Percentiles rank a stretch among this genome's conserved stretches.
Conservation (phyloP, 768 basidiomycete genomes). For the Suillus plorans region DNA sequence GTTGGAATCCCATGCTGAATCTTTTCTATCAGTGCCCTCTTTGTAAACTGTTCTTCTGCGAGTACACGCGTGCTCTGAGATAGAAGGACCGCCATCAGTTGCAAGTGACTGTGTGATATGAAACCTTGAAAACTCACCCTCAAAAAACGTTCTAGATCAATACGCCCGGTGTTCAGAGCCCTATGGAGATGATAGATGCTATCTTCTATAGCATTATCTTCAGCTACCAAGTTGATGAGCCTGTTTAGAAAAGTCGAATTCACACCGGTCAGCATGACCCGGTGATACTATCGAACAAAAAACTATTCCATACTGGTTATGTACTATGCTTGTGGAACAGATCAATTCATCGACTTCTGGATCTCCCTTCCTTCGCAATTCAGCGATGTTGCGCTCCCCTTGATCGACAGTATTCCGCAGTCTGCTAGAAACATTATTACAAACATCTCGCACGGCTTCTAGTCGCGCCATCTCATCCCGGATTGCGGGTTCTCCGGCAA, state of each 20-base stretch:
- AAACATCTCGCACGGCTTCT: conserved; percentile 91
- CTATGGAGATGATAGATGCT: conserved; percentile 96
- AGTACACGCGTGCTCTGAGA: conserved; percentile 76
- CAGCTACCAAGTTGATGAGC: conserved; percentile 95
- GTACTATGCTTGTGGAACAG: conserved; percentile 92
- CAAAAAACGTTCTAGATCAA: conserved; percentile 93
- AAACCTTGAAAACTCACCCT: conserved; percentile 53
- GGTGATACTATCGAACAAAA: background rate
- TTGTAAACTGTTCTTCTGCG: conserved; percentile 96
- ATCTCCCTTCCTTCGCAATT: conserved; percentile 81
- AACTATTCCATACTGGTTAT: conserved; percentile 74
- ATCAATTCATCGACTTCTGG: conserved; percentile 96
- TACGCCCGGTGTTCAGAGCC: conserved; percentile 85
- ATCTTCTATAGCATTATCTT: conserved; percentile 98
- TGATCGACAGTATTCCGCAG: conserved; percentile 60
- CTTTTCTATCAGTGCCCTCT: conserved; percentile 91
- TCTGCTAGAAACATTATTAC: conserved; percentile 71
- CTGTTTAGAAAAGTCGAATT: conserved; percentile 40
- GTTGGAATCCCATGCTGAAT: conserved; percentile 65
- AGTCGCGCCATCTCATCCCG: conserved; percentile 94
- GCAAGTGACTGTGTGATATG: conserved; percentile 18
- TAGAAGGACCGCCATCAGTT: conserved; percentile 15
- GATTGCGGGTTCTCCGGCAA: conserved; percentile 89
- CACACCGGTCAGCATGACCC: conserved; percentile 17
- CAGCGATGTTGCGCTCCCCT: conserved; percentile 72